These are phyloP conservation scores for Fusarium armeniacum DNA, from an alignment of 2,329 filamentous ascomycete genomes.

Conservation along the genomic window DNA sequence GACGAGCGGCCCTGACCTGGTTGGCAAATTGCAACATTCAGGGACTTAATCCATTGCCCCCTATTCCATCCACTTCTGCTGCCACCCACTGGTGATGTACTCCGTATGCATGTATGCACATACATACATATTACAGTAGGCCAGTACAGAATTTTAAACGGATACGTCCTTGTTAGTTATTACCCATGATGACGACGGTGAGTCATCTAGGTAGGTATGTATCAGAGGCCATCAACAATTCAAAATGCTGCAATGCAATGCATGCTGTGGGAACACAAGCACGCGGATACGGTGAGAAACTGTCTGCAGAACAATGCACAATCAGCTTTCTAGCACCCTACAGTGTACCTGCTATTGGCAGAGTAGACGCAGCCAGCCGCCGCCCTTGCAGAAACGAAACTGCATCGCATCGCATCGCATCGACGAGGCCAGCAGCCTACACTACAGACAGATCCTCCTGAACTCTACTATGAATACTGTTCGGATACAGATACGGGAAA, in stretches of 20 bases:
- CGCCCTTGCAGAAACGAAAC: conserved; percentile 47
- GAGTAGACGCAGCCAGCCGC: conserved; percentile 48
- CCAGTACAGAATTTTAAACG: conserved; percentile 2
- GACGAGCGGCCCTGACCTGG: conserved; percentile 35
- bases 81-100: conserved; percentile 26
- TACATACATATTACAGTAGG: neutral
- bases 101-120: neutral
- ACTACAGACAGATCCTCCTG: neutral
- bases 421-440: conserved; percentile 31
- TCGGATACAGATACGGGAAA: conserved; percentile 3
- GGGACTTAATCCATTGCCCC: conserved; percentile 37
- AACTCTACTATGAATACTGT: neutral
- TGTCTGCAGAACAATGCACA: conserved; percentile 39
- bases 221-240: conserved; percentile 18
- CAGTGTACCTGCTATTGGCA: conserved; percentile 44
- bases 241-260: conserved; percentile 5
- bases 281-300: conserved; percentile 35
- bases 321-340: conserved; percentile 34
- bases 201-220: conserved; percentile 8
- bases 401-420: conserved; percentile 9
- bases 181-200: neutral
- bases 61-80: conserved; percentile 41
- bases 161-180: conserved; percentile 7
- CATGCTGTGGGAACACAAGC: conserved; percentile 35
- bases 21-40: conserved; percentile 36